A percentile compares a stretch with the other conserved stretches of the same genome.
Evolutionary conservation across 345 rosid genomes (phyloP).

Genomic region (Raphanus sativus): DNA sequence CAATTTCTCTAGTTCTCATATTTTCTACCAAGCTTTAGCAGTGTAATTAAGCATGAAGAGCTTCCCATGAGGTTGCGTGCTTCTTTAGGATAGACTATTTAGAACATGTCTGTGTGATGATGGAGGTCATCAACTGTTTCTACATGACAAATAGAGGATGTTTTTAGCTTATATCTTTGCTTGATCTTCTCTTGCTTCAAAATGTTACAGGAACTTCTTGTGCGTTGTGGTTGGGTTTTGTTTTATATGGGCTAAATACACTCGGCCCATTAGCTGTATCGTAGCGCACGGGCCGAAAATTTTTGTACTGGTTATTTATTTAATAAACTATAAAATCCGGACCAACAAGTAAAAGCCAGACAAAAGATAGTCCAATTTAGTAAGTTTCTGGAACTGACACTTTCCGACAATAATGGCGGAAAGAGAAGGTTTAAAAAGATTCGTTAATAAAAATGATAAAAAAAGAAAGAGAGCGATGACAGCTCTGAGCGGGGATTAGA

Average conservation of each 20-base stretch:
- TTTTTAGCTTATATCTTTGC: background rate
- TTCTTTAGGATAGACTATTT: slow-evolving; percentile 2
- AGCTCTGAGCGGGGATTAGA: slow-evolving; percentile 34
- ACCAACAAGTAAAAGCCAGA: background rate
- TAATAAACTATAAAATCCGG: too few relatives aligned
- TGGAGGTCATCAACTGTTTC: background rate
- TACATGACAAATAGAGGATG: background rate
- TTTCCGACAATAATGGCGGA: slow-evolving; percentile 47
- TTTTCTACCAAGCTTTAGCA: slow-evolving; percentile 1
- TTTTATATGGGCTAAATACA: background rate
- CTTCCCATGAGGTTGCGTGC: background rate
- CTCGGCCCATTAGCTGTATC: background rate
- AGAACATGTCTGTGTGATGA: slow-evolving; percentile 2
- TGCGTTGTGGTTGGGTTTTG: background rate
- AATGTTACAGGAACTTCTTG: too few relatives aligned
- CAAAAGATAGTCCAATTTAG: background rate
- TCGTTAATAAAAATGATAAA: slow-evolving; percentile 20
- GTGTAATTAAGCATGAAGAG: background rate
- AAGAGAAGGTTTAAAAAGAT: background rate
- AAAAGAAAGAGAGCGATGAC: slow-evolving; percentile 27
- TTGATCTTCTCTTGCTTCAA: background rate
- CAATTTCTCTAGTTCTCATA: background rate
- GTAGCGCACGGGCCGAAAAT: background rate
- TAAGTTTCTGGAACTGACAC: slow-evolving; percentile 29
- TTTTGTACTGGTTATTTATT: background rate